Conservation (phyloP, 164 flowering plant genomes). For the Chloranthus sessilifolius region DNA sequence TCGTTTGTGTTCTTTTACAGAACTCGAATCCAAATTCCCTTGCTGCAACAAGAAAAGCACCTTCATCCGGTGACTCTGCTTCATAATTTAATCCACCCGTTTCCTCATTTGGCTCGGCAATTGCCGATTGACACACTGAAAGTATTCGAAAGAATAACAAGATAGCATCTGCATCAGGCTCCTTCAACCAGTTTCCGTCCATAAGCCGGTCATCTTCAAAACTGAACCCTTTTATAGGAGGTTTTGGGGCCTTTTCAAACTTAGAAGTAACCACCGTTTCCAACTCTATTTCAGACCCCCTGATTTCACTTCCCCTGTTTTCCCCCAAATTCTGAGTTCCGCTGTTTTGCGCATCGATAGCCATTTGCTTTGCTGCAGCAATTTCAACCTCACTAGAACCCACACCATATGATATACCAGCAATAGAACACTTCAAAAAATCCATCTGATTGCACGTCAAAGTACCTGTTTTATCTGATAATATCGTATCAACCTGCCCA, state of each 20-base stretch:
- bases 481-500: slow-evolving; percentile 82
- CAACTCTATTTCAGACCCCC: slow-evolving; percentile 57
- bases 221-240: slow-evolving; percentile 57
- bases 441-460: slow-evolving; percentile 91
- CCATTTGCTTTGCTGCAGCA: slow-evolving; percentile 50
- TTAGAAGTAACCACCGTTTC: slow-evolving; percentile 46
- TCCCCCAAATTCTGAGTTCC: slow-evolving; percentile 13
- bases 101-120: slow-evolving; percentile 83
- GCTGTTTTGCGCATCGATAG: slow-evolving; percentile 13
- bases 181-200: slow-evolving; percentile 69
- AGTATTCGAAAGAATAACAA: slow-evolving; percentile 53
- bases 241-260: slow-evolving; percentile 21
- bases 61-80: slow-evolving; percentile 99
- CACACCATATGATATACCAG: slow-evolving; percentile 69
- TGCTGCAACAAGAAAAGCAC: slow-evolving; percentile 93
- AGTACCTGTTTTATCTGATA: slow-evolving; percentile 89
- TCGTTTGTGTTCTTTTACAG: slow-evolving; percentile 77
- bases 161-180: slow-evolving; percentile 46
- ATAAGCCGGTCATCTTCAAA: slow-evolving; percentile 67
- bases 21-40: slow-evolving; percentile 98
- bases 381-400: slow-evolving; percentile 69
- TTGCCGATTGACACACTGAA: slow-evolving; percentile 82
- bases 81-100: slow-evolving; percentile 69
- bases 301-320: slow-evolving; percentile 31
- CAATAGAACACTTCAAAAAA: slow-evolving; percentile 75